A percentile compares a stretch with the other conserved stretches of the same genome.
Conservation (phyloP, 441 rosid species). For the Mallotus japonicus region DNA sequence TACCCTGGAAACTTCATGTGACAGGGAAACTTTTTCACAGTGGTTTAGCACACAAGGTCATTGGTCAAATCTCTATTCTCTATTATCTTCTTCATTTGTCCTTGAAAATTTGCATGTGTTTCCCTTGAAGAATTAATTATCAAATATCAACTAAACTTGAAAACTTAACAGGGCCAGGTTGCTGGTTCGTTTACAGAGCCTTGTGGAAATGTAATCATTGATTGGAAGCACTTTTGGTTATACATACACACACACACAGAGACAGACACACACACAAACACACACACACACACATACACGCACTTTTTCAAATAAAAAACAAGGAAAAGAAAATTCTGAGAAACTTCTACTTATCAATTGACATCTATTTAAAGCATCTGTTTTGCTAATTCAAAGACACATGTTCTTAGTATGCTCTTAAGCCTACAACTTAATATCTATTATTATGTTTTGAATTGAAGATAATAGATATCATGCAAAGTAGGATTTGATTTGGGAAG, state of each 20-base stretch:
- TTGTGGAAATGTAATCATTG: too few species aligned
- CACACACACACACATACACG: too few species aligned
- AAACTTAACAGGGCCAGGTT: neutral
- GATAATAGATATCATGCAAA: neutral
- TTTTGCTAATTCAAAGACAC: neutral
- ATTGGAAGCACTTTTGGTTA: too few species aligned
- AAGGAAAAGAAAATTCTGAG: neutral
- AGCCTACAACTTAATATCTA: neutral
- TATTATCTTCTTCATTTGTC: neutral
- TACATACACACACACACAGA: too few species aligned
- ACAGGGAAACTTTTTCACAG: slow-evolving; percentile 95
- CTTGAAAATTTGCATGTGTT: neutral
- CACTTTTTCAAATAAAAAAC: too few species aligned
- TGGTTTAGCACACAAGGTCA: slow-evolving; percentile 92
- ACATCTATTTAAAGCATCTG: neutral
- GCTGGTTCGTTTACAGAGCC: neutral
- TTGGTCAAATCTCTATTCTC: neutral
- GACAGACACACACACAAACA: too few species aligned
- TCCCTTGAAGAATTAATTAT: neutral
- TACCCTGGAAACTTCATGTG: slow-evolving; percentile 89
- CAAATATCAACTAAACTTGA: neutral
- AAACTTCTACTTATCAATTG: neutral
- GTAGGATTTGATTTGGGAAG: neutral
- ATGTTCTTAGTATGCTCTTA: neutral
- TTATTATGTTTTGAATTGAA: neutral